Evolutionary conservation across 2,329 filamentous ascomycete genomes (phyloP).

Genomic region (Pyricularia pennisetigena): DNA sequence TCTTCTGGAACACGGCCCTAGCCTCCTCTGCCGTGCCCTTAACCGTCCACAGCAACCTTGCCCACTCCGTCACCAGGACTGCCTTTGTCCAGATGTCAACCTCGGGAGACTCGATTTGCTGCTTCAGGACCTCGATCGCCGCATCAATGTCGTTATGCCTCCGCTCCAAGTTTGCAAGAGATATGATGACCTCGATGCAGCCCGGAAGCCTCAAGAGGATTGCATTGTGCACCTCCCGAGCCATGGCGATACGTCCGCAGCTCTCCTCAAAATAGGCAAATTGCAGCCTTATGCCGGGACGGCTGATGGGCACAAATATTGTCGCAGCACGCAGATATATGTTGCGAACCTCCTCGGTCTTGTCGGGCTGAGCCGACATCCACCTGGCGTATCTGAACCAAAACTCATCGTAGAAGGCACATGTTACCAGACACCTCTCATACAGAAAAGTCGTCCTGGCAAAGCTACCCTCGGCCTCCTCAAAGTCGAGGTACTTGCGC

Average conservation of each 20-base stretch:
- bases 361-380: slow-evolving; percentile 74
- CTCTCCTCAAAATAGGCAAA: slow-evolving; percentile 95
- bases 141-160: slow-evolving; percentile 76
- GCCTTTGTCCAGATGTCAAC: slow-evolving; percentile 76
- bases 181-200: slow-evolving; percentile 79
- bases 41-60: slow-evolving; percentile 75
- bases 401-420: slow-evolving; percentile 93
- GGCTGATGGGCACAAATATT: slow-evolving; percentile 77
- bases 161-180: slow-evolving; percentile 76
- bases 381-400: slow-evolving; percentile 96
- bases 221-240: slow-evolving; percentile 74
- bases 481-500: slow-evolving; percentile 94
- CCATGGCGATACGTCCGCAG: slow-evolving; percentile 63
- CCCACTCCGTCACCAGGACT: slow-evolving; percentile 81
- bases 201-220: slow-evolving; percentile 69
- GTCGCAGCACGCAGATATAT: slow-evolving; percentile 84
- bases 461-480: slow-evolving; percentile 69
- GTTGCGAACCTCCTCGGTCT: slow-evolving; percentile 82
- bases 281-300: slow-evolving; percentile 74
- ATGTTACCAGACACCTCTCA: slow-evolving; percentile 86
- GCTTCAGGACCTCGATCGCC: slow-evolving; percentile 74
- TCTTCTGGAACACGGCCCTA: slow-evolving; percentile 71
- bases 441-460: slow-evolving; percentile 73
- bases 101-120: slow-evolving; percentile 63
- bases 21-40: slow-evolving; percentile 75